Base-by-base conservation (phyloP, 352 stramenopile genomes). In the Globisporangium iwayamae region DNA sequence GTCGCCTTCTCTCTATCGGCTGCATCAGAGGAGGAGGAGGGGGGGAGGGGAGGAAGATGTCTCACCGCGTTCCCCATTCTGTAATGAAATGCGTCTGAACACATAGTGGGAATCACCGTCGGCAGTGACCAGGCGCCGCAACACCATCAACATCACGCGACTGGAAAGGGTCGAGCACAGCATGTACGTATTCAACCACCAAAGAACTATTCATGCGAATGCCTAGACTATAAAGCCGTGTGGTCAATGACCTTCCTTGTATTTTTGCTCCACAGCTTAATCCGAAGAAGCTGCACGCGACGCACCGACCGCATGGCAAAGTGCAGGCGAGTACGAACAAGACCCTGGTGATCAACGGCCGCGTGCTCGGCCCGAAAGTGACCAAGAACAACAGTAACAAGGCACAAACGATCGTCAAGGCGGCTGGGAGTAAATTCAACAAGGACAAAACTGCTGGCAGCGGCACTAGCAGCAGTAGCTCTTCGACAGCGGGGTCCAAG, bases 281-380 rank as follows among this genome's bases (percentile, higher is more conserved):
- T 28, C 65, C 70, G 2, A 85, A 86, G 65, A 83, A 78, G 63
- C 69, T 75, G 66, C 73, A 76, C 56, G 74, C 70, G 56, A 78
- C 68, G 32, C 71, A 73, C n/a, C 75, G 69, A 48, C 62, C 75
- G 51, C 78, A 85, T 38, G 70, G 65, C 25, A 92, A 88, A 71
- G 79, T 79, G 43, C 68, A 67, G 55, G 56, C 55, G 61, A 63
- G 54, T 59, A 38, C 55, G 41, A 68, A 66, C 55, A 71, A 72
- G 63, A 84, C 74, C 34, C 73, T 82, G 25, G 60, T 88, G 10
- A 78, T 87, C 59, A 90, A 83, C 16, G 83, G 83, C 38, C 81
- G 83, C 47, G 76, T 93, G 14, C 57, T 93, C 2, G 83, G 83
- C 3, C 79, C 79, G 11, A 83, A 76, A 55, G 48, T 82, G 22